Conservation (phyloP, 78 protist species). For the Paratrimastix pyriformis region DNA sequence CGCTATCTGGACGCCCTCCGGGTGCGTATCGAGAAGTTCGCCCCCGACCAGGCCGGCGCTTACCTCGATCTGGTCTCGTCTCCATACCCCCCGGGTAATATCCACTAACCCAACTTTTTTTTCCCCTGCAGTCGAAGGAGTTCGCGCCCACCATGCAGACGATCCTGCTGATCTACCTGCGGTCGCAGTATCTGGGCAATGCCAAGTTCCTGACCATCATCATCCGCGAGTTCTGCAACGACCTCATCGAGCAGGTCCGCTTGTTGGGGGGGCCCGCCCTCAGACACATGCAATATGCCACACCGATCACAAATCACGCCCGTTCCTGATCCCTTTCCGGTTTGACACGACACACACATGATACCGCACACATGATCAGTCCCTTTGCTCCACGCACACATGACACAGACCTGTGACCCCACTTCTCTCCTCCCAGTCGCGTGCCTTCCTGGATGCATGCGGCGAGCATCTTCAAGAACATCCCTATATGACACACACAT, state of each 20-base stretch:
- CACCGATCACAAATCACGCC: not conserved
- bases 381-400: not conserved
- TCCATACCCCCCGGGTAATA: not conserved
- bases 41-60: not conserved
- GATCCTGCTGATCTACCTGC: conserved; percentile 18
- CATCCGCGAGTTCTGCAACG: conserved; percentile 52
- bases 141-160: conserved; percentile 36
- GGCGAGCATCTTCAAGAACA: not conserved
- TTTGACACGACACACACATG: too few species aligned
- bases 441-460: not conserved
- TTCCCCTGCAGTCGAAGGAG: not conserved
- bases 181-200: conserved; percentile 12
- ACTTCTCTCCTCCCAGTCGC: not conserved
- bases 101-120: not conserved
- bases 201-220: conserved; percentile 23
- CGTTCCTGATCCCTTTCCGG: too few species aligned
- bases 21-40: not conserved
- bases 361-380: too few species aligned
- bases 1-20: conserved; percentile 15
- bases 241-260: conserved; percentile 33
- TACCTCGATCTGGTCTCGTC: not conserved
- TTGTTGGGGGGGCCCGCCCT: not conserved
- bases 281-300: not conserved
- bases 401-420: not conserved
- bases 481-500: conserved; percentile 9